phyloP scores from a whole-genome alignment of 768 basidiomycete species.

The Lyophyllum atratum region DNA sequence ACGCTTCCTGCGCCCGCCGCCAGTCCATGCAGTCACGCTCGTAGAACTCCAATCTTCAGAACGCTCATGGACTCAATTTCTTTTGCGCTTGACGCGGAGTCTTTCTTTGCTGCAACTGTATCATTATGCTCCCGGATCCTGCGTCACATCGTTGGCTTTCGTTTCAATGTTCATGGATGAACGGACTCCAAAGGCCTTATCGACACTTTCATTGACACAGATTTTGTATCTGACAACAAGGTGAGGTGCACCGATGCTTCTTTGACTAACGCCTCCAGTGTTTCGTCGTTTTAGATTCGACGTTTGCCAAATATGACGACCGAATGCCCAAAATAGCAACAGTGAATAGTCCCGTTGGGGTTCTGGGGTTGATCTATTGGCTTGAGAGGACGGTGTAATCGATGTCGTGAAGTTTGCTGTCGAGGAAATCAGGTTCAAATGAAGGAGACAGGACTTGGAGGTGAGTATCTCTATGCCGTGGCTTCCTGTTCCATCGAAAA shows the following conservation, averaged over 20 bases:
- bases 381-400: neutral
- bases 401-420: neutral
- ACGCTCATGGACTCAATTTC: too few species aligned
- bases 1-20: too few species aligned
- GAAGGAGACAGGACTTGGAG: neutral
- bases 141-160: too few species aligned
- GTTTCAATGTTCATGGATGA: too few species aligned
- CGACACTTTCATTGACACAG: too few species aligned
- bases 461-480: neutral
- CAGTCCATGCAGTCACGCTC: too few species aligned
- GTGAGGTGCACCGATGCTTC: neutral
- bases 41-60: too few species aligned
- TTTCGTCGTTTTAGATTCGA: neutral
- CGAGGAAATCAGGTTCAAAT: neutral
- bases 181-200: too few species aligned
- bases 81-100: too few species aligned
- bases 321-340: neutral
- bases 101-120: too few species aligned
- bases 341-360: neutral
- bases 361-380: neutral
- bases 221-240: constrained; percentile 1
- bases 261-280: neutral
- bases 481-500: neutral
- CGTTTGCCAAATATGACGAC: neutral
- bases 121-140: too few species aligned